Conservation (phyloP, 129 eudicot genomes). For the Lonicera japonica region DNA sequence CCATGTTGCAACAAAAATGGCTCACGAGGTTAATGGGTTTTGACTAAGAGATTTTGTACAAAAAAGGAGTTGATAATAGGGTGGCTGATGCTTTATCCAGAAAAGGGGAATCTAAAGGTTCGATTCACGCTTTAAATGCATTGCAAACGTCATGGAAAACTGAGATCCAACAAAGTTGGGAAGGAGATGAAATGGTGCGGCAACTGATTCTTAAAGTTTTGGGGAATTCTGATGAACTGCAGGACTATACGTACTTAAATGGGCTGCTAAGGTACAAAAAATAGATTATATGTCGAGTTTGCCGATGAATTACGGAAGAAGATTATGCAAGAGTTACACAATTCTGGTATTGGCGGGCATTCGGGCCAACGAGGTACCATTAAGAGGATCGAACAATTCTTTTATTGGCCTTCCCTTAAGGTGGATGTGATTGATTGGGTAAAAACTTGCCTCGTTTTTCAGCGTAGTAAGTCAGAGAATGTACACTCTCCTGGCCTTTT, state of each 20-base stretch:
- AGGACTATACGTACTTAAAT: not conserved
- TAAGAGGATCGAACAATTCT: not conserved
- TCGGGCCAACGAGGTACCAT: not conserved
- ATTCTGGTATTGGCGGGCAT: not conserved
- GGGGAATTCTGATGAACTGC: not conserved
- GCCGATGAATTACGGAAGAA: too few relatives aligned
- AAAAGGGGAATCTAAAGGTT: too few relatives aligned
- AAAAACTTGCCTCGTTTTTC: not conserved
- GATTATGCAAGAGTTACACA: not conserved
- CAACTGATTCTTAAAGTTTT: too few relatives aligned
- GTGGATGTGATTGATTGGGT: not conserved
- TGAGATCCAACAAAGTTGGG: too few relatives aligned
- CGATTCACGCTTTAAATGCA: too few relatives aligned
- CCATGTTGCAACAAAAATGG: conserved; percentile 1
- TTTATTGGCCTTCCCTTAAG: not conserved
- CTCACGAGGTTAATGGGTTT: not conserved
- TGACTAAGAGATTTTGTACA: not conserved
- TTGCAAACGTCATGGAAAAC: too few relatives aligned
- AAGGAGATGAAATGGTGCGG: too few relatives aligned
- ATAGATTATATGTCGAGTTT: not conserved
- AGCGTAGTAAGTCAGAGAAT: not conserved
- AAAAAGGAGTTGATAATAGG: not conserved
- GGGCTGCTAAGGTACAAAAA: not conserved
- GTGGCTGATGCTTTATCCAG: not conserved
- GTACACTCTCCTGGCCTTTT: not conserved